phyloP scores from a whole-genome alignment of 176 grass and related monocot species.

The Avena eriantha region DNA sequence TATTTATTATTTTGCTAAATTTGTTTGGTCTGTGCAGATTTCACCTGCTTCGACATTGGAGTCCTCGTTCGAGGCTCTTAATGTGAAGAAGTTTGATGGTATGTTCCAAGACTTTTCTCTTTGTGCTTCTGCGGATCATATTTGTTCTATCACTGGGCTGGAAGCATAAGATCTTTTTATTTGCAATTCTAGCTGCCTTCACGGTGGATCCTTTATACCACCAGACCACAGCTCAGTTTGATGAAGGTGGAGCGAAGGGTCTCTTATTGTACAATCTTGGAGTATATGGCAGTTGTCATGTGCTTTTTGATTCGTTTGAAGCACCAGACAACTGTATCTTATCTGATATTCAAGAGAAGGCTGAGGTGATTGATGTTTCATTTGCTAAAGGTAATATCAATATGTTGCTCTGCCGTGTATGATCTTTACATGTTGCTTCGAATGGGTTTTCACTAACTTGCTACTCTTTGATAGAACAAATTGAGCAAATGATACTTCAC shows the following conservation, averaged over 20 bases:
- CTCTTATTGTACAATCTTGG: slow-evolving; percentile 93
- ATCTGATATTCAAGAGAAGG: slow-evolving; percentile 48
- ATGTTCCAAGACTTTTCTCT: slow-evolving; percentile 37
- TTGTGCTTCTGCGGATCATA: slow-evolving; percentile 34
- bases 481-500: slow-evolving; percentile 75
- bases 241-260: slow-evolving; percentile 97
- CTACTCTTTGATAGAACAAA: slow-evolving; percentile 63
- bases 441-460: slow-evolving; percentile 30
- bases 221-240: slow-evolving; percentile 94
- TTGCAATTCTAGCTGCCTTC: slow-evolving; percentile 77
- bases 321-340: slow-evolving; percentile 70
- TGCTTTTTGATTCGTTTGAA: slow-evolving; percentile 98
- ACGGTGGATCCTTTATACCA: slow-evolving; percentile 94
- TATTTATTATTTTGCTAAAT: slow-evolving; percentile 37
- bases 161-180: slow-evolving; percentile 42
- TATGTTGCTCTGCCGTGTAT: background rate
- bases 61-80: slow-evolving; percentile 90
- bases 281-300: slow-evolving; percentile 77
- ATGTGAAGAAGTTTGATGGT: slow-evolving; percentile 99
- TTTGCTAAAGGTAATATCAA: slow-evolving; percentile 82
- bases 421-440: slow-evolving; percentile 37
- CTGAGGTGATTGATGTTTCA: slow-evolving; percentile 71
- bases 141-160: slow-evolving; percentile 28
- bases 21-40: slow-evolving; percentile 55
- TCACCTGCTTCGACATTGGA: slow-evolving; percentile 86